These are phyloP conservation scores for Nannochloropsis limnetica DNA, from an alignment of 352 stramenopile genomes.

Conservation along the genomic window DNA sequence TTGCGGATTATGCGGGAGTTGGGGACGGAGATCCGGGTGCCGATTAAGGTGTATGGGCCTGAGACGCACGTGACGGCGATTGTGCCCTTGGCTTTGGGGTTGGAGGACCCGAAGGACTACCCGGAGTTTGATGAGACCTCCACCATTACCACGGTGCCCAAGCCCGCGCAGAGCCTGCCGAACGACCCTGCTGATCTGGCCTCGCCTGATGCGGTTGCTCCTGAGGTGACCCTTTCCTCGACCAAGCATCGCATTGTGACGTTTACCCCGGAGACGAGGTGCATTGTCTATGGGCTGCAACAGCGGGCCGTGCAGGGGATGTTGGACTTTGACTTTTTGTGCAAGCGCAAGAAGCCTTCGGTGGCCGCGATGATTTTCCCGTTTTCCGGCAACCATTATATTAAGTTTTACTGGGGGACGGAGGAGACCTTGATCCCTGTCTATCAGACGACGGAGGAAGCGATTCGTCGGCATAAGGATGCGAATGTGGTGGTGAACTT, in stretches of 20 bases:
- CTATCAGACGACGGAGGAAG: conserved; percentile 61
- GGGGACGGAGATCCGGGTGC: conserved; percentile 72
- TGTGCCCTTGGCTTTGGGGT: conserved; percentile 78
- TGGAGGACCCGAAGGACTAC: conserved; percentile 60
- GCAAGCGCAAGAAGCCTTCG: conserved; percentile 81
- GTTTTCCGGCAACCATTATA: conserved; percentile 87
- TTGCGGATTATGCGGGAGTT: conserved; percentile 80
- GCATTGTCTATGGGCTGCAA: conserved; percentile 81
- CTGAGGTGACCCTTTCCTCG: background rate
- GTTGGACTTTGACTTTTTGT: conserved; percentile 96
- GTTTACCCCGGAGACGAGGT: conserved; percentile 59
- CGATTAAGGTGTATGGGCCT: conserved; percentile 85
- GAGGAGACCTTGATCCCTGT: conserved; percentile 78
- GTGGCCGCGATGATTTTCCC: conserved; percentile 87
- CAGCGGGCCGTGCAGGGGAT: conserved; percentile 85
- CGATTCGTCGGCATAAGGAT: conserved; percentile 79
- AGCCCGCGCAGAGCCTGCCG: conserved; percentile 18
- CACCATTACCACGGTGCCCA: conserved; percentile 36
- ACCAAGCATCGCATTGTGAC: conserved; percentile 42
- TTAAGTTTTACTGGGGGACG: conserved; percentile 90
- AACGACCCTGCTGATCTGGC: conserved; percentile 12
- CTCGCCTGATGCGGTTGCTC: background rate
- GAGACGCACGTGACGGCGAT: conserved; percentile 89
- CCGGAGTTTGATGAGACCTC: conserved; percentile 61
- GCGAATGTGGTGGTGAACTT: conserved; percentile 91